A percentile compares a stretch with the other conserved stretches of the same genome.
These are phyloP conservation scores for Raphanus sativus DNA, from an alignment of 345 rosid species.

Conservation along the genomic window DNA sequence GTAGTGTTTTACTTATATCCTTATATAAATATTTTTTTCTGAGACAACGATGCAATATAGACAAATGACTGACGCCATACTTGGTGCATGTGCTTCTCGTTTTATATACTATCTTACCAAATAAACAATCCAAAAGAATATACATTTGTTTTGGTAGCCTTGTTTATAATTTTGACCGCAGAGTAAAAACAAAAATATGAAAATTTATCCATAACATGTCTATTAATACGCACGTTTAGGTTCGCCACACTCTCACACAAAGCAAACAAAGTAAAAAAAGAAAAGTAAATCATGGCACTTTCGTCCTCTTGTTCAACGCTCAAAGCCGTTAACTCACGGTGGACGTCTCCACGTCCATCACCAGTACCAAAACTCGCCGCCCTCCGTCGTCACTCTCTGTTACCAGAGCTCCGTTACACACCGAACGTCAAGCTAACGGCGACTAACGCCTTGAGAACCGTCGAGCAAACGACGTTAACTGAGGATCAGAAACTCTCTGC, in stretches of 20 bases:
- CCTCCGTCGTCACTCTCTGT: slow-evolving; percentile 11
- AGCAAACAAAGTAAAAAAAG: not conserved
- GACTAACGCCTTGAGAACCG: slow-evolving; percentile 15
- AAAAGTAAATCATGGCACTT: slow-evolving; percentile 29
- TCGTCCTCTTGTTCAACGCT: slow-evolving; percentile 39
- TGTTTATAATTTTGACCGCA: slow-evolving; percentile 5
- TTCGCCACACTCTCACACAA: slow-evolving; percentile 25
- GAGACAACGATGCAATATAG: slow-evolving; percentile 27
- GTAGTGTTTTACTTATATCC: not conserved
- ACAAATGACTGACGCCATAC: slow-evolving; percentile 7
- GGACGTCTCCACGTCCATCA: slow-evolving; percentile 21
- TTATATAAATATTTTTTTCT: not conserved
- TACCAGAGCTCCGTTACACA: slow-evolving; percentile 33
- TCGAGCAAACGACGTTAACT: slow-evolving; percentile 26
- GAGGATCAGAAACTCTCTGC: slow-evolving; percentile 13
- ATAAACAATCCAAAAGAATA: not conserved
- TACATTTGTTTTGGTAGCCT: slow-evolving; percentile 1
- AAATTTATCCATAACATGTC: not conserved
- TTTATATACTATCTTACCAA: not conserved
- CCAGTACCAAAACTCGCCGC: slow-evolving; percentile 13
- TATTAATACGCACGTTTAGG: slow-evolving; percentile 22
- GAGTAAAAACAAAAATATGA: not conserved
- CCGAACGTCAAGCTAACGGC: slow-evolving; percentile 2
- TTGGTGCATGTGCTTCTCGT: slow-evolving; percentile 27
- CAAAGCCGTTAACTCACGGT: slow-evolving; percentile 37